Evolutionary conservation across 2,329 filamentous ascomycete species (phyloP), one percentile per base, ranked within the genome.

Genomic region (Neonectria coccinea): DNA sequence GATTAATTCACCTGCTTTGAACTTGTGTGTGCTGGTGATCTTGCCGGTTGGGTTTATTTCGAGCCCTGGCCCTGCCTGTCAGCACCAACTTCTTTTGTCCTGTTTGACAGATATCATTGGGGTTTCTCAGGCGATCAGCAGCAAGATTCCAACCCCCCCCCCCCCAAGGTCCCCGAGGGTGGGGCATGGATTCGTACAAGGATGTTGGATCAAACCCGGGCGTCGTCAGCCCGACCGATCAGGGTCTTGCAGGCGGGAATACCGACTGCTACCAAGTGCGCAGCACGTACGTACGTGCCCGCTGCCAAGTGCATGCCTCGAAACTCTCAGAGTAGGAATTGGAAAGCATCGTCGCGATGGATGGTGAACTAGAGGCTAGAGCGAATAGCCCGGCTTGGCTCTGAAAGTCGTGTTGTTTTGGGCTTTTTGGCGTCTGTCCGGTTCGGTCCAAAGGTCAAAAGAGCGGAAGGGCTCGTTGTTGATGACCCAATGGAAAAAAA

Each of bases 211-310:
- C 36, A 4, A 42, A 18, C n/a, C 53, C 64, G 42, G 62, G 64
- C 72, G 70, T 73, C 70, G 70, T 73, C 67, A 73, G 70, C 70
- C 68, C 54, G 64, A 62, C 68, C 54, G 64, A 62, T 65, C 56
- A 65, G 56, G 68, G 65, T 62, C 69, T 45, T 64, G 52, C 14
- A 39, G 36, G 36, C 36, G 36, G 14, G 14, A n/a, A n/a, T 39
- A 39, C 14, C 36, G 36, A 39, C 36, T 39, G n/a, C 41, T 25
- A 20, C 20, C 22, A 25, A 14, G 20, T 20, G 20, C 20, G 20
- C 20, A 20, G 20, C 20, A 20, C 20, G 20, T 20, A 20, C 20
- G 20, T 20, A 20, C 20, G 20, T 20, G 20, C 20, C 20, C 22
- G 22, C 33, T 36, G 33, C 33, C 33, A 36, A 36, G 33, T 36